Conservation (phyloP, 768 basidiomycete species). For the Russula virescens region DNA sequence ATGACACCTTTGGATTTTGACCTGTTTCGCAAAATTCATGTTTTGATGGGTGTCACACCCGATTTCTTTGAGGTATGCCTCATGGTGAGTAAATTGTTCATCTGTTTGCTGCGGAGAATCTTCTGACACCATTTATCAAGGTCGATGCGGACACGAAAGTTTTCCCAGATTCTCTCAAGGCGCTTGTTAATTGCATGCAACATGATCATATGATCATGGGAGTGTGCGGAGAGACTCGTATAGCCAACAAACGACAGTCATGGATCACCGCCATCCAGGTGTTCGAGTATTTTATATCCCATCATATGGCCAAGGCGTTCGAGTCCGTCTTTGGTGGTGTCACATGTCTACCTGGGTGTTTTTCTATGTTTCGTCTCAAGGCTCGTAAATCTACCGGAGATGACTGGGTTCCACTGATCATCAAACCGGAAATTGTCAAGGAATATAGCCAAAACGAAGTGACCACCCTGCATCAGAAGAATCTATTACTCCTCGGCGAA, state of each 20-base stretch:
- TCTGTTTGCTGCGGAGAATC: background rate
- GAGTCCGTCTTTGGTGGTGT: constrained; percentile 99
- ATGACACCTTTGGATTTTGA: constrained; percentile 98
- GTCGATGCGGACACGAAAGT: constrained; percentile 99
- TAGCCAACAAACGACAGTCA: constrained; percentile 95
- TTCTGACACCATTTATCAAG: constrained; percentile 37
- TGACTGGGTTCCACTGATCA: constrained; percentile 96
- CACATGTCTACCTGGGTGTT: constrained; percentile 98
- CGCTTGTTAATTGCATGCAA: constrained; percentile 97
- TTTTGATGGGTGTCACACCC: constrained; percentile 97
- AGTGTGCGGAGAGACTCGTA: constrained; percentile 96
- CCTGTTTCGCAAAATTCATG: constrained; percentile 92
- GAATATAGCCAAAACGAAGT: constrained; percentile 96
- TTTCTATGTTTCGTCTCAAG: constrained; percentile 98
- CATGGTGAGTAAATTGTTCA: constrained; percentile 63
- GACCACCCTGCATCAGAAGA: constrained; percentile 95
- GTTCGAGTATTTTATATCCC: constrained; percentile 98
- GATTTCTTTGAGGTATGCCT: constrained; percentile 97
- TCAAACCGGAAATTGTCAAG: constrained; percentile 94
- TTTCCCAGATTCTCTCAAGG: constrained; percentile 80
- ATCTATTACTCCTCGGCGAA: constrained; percentile 91
- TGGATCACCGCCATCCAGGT: constrained; percentile 99
- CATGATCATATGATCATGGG: constrained; percentile 99
- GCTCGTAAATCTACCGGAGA: constrained; percentile 82
- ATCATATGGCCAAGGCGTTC: constrained; percentile 97